These are phyloP conservation scores for Dictyostelium firmibasis DNA, from an alignment of 78 protist genomes.

Conservation along the genomic window DNA sequence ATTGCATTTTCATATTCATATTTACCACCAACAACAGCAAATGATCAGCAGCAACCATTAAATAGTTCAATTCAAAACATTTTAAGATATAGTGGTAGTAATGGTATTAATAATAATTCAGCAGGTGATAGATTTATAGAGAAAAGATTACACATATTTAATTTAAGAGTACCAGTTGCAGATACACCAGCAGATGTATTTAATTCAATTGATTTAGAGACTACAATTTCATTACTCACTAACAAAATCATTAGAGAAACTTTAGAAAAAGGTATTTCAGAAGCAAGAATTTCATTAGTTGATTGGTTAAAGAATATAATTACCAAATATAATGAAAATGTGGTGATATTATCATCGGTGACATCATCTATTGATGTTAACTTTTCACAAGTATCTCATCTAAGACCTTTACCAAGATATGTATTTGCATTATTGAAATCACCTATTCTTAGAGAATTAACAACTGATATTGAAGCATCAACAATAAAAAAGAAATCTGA, in stretches of 20 bases:
- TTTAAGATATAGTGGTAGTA: neutral
- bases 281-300: neutral
- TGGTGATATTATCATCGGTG: conserved; percentile 7
- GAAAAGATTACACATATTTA: conserved; percentile 32
- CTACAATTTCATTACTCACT: conserved; percentile 27
- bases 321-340: conserved; percentile 44
- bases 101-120: neutral
- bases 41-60: neutral
- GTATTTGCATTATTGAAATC: conserved; percentile 46
- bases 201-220: conserved; percentile 39
- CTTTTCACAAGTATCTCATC: conserved; percentile 17
- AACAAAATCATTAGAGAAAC: conserved; percentile 24
- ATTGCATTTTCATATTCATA: conserved; percentile 59
- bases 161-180: neutral
- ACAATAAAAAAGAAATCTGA: conserved; percentile 1
- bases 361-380: neutral
- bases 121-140: conserved; percentile 14
- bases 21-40: neutral
- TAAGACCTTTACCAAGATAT: conserved; percentile 40
- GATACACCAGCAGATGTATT: conserved; percentile 11
- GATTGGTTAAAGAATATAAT: conserved; percentile 41
- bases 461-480: neutral
- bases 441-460: neutral
- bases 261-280: conserved; percentile 30
- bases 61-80: neutral